These are phyloP conservation scores for Candida nitratophila DNA, from an alignment of 805 yeast species.

Conservation along the genomic window DNA sequence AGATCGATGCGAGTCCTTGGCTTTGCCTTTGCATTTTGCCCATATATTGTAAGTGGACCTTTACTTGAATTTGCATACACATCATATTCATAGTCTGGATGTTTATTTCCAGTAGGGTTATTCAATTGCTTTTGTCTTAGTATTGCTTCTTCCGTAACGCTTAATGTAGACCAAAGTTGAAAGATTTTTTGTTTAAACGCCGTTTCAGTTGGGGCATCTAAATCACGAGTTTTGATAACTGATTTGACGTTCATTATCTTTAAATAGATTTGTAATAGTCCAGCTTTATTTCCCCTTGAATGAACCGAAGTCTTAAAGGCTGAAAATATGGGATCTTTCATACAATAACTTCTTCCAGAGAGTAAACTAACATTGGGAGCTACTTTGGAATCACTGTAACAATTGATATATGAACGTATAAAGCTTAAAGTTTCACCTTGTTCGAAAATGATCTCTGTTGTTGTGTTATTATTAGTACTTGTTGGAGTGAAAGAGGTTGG, in stretches of 20 bases:
- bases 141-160: neutral
- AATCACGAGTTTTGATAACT: neutral
- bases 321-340: constrained; percentile 10
- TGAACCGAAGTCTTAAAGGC: neutral
- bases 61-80: neutral
- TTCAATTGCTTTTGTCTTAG: neutral
- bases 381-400: constrained; percentile 1
- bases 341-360: constrained; percentile 4
- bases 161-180: neutral
- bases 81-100: neutral
- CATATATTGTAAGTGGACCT: neutral
- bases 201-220: neutral
- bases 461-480: neutral
- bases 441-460: neutral
- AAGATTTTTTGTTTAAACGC: neutral
- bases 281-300: neutral
- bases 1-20: neutral
- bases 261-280: neutral
- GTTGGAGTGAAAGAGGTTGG: neutral
- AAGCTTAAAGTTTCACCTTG: constrained; percentile 13
- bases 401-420: neutral
- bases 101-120: too few relatives aligned
- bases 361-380: constrained; percentile 4
- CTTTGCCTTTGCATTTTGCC: neutral
- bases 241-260: neutral